Conservation (phyloP, 306 rosid genomes). For the Vicia sativa region DNA sequence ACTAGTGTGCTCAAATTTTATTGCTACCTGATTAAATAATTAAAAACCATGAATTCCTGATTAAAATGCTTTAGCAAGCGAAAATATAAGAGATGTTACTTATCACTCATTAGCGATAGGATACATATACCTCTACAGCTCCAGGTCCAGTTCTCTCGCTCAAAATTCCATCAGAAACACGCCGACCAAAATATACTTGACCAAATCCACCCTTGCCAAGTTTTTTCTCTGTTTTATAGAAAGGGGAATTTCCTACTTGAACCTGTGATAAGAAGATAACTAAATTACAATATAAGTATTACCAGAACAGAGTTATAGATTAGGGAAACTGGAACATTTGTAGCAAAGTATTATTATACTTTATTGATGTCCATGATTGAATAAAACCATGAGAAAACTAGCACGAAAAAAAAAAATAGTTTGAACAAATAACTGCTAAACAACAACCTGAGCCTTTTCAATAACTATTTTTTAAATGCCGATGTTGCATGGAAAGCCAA, state of each 20-base stretch:
- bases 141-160: conserved; percentile 73
- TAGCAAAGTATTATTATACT: neutral
- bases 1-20: conserved; percentile 85
- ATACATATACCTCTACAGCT: conserved; percentile 70
- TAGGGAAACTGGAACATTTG: neutral
- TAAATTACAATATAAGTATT: conserved; percentile 19
- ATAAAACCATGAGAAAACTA: conserved; percentile 6
- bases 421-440: conserved; percentile 4
- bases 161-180: conserved; percentile 52
- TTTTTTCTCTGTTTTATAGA: conserved; percentile 73
- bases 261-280: conserved; percentile 54
- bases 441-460: conserved; percentile 8
- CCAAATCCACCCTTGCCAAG: conserved; percentile 99
- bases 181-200: conserved; percentile 93
- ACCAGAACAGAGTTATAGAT: conserved; percentile 5
- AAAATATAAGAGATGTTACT: neutral
- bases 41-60: conserved; percentile 8
- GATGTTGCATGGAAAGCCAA: neutral
- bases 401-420: neutral
- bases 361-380: neutral
- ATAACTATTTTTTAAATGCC: neutral
- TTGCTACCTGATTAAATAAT: conserved; percentile 71
- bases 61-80: neutral
- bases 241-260: conserved; percentile 86
- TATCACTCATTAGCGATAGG: conserved; percentile 12